phyloP scores from a whole-genome alignment of 768 basidiomycete genomes.

The Suillus placidus region DNA sequence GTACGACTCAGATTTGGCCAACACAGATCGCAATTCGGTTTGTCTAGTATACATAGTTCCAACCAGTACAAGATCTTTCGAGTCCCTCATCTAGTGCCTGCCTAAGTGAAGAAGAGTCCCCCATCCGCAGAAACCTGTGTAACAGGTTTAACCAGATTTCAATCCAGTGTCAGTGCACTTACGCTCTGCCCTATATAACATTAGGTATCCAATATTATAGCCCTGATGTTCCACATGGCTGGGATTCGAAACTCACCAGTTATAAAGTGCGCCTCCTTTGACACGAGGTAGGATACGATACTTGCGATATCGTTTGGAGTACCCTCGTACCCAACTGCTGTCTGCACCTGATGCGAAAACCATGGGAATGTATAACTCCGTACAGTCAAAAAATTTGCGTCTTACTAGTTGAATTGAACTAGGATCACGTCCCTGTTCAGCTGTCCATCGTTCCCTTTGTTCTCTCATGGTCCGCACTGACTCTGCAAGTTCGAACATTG shows the following conservation, averaged over 20 bases:
- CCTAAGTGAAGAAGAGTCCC: neutral
- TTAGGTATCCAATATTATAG: neutral
- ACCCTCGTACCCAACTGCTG: conserved; percentile 16
- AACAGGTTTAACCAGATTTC: neutral
- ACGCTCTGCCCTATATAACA: conserved; percentile 1
- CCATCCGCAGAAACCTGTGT: neutral
- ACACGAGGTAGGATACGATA: conserved; percentile 35
- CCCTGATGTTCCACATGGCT: neutral
- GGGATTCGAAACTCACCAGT: conserved; percentile 24
- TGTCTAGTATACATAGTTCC: neutral
- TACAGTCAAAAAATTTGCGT: neutral
- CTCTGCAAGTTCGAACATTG: neutral
- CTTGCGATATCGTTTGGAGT: conserved; percentile 26
- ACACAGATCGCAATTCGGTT: neutral
- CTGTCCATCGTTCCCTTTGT: neutral
- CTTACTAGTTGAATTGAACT: neutral
- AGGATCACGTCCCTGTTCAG: neutral
- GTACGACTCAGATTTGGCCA: neutral
- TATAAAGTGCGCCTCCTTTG: conserved; percentile 31
- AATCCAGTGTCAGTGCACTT: neutral
- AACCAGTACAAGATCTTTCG: neutral
- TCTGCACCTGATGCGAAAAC: neutral
- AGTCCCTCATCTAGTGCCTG: neutral
- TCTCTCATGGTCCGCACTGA: neutral
- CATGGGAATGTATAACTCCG: neutral